Evolutionary conservation across 2,329 filamentous ascomycete genomes (phyloP).

Genomic region (Colletotrichum plurivorum): DNA sequence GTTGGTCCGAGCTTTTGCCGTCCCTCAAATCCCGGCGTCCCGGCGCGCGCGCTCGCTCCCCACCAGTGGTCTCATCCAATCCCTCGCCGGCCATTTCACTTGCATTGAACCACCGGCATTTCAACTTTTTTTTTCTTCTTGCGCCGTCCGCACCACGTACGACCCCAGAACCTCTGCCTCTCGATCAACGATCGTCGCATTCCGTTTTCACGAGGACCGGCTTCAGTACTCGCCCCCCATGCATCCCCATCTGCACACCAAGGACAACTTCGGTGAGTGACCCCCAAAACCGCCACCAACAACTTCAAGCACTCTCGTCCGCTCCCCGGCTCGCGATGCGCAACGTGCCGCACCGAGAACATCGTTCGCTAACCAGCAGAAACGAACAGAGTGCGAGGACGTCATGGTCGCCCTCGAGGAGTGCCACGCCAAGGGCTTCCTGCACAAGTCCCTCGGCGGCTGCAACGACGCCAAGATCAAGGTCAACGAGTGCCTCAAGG

Average conservation of each 20-base stretch:
- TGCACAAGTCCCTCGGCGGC: constrained; percentile 91
- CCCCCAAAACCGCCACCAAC: background rate
- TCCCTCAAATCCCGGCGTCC: background rate
- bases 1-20: constrained; percentile 40
- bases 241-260: constrained; percentile 98
- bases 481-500: constrained; percentile 87
- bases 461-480: constrained; percentile 90
- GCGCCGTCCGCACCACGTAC: constrained; percentile 17
- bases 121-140: constrained; percentile 5
- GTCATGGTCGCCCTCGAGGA: constrained; percentile 95
- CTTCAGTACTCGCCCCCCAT: constrained; percentile 61
- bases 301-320: too few relatives aligned
- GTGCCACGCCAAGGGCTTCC: constrained; percentile 92
- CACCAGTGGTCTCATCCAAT: constrained; percentile 34
- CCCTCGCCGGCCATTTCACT: constrained; percentile 20
- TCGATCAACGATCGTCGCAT: background rate
- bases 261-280: constrained; percentile 84
- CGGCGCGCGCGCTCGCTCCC: constrained; percentile 14
- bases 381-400: constrained; percentile 84
- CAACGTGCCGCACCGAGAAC: background rate
- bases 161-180: background rate
- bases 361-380: too few relatives aligned
- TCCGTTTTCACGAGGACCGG: too few relatives aligned
- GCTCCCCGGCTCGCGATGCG: too few relatives aligned
- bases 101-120: constrained; percentile 22